A percentile compares a stretch with the other conserved stretches of the same genome.
phyloP scores from a whole-genome alignment of 176 grass and related monocot genomes.

The Areca catechu region DNA sequence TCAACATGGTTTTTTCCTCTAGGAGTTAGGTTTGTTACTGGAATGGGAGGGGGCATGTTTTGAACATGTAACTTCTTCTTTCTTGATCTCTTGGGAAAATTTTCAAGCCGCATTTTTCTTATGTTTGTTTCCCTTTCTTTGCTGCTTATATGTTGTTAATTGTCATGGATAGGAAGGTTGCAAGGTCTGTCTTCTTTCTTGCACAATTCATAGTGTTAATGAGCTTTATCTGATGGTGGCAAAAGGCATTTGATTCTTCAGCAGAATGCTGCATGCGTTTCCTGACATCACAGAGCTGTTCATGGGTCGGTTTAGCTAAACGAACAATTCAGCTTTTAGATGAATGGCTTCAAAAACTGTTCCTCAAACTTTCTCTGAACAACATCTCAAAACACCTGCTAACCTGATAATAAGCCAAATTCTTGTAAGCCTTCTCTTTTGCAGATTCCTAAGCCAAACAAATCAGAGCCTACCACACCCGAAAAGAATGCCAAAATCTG shows the following conservation, averaged over 20 bases:
- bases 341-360: slow-evolving; percentile 41
- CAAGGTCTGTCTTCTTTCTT: no score
- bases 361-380: slow-evolving; percentile 12
- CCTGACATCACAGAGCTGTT: background rate
- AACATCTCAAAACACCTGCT: slow-evolving; percentile 10
- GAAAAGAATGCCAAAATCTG: background rate
- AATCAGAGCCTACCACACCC: slow-evolving; percentile 2
- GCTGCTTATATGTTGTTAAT: no score
- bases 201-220: no score
- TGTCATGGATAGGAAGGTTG: no score
- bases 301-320: background rate
- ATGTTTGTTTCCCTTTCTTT: no score
- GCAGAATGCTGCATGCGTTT: background rate
- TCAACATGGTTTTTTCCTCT: background rate
- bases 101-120: no score
- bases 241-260: no score
- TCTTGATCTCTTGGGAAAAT: no score
- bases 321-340: background rate
- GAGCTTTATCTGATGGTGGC: no score
- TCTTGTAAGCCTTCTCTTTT: slow-evolving; percentile 23
- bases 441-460: slow-evolving; percentile 21
- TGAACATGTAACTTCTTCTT: no score
- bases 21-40: no score
- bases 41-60: no score
- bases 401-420: slow-evolving; percentile 6